Percentiles rank a stretch among this genome's conserved stretches.
Conservation (phyloP, 2,329 filamentous ascomycete genomes). For the Cyanodermella asteris region DNA sequence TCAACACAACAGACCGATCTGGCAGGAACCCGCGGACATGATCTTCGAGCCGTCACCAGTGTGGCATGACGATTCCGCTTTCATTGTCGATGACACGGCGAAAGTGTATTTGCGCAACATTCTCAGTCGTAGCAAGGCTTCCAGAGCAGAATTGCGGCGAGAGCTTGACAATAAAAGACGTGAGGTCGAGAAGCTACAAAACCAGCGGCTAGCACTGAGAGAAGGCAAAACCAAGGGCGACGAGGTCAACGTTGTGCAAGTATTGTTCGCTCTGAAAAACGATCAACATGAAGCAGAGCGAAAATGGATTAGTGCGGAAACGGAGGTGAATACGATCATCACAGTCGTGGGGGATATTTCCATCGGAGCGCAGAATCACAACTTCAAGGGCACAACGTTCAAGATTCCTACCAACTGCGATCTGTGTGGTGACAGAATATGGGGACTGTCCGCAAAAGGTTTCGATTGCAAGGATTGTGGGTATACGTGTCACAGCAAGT, state of each 20-base stretch:
- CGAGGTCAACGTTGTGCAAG: slow-evolving; percentile 62
- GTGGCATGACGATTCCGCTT: slow-evolving; percentile 81
- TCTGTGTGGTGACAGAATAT: slow-evolving; percentile 86
- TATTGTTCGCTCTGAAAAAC: slow-evolving; percentile 71
- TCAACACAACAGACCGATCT: slow-evolving; percentile 64
- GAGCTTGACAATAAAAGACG: slow-evolving; percentile 70
- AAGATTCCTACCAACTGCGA: slow-evolving; percentile 98
- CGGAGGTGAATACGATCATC: slow-evolving; percentile 87
- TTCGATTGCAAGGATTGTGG: slow-evolving; percentile 93
- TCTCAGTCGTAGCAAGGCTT: slow-evolving; percentile 69
- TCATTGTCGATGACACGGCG: slow-evolving; percentile 68
- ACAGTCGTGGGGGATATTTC: slow-evolving; percentile 78
- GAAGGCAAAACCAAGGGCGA: slow-evolving; percentile 76
- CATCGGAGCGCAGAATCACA: slow-evolving; percentile 79
- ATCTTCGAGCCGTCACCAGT: slow-evolving; percentile 84
- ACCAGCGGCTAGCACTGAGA: slow-evolving; percentile 50
- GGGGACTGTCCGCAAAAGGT: slow-evolving; percentile 89
- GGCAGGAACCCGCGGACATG: slow-evolving; percentile 69
- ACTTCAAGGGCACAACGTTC: slow-evolving; percentile 97
- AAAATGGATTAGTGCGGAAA: slow-evolving; percentile 66
- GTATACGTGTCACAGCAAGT: slow-evolving; percentile 96
- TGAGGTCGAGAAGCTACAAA: slow-evolving; percentile 62
- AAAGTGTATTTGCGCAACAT: slow-evolving; percentile 85
- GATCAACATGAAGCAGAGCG: slow-evolving; percentile 66
- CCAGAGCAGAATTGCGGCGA: slow-evolving; percentile 55